Evolutionary conservation across 495 filamentous ascomycete species (phyloP), one percentile per base, ranked within the genome.

Genomic region (Platismatia glauca): DNA sequence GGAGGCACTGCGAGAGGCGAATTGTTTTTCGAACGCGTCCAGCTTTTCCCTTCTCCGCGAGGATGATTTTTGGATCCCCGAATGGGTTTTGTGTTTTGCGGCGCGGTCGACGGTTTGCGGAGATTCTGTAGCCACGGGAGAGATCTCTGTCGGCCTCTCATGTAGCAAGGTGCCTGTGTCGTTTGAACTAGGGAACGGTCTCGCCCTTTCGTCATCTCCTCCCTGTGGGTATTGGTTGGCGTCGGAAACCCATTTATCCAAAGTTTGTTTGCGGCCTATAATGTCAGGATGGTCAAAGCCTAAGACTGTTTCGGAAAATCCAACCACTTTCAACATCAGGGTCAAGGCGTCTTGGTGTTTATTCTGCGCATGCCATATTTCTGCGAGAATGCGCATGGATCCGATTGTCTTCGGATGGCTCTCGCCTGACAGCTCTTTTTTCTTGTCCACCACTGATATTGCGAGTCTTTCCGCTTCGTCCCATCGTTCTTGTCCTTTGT

Each of bases 401-500:
- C 7, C 5, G 22, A 48, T 1, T 48, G 44, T 48, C 22, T 48
- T 48, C 12, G 44, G 44, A 48, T 48, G 44, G 22, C 44, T 48
- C 22, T 48, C 44, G 22, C 44, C 44, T 13, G 22, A 48, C 7
- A 48, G 4, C 22, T 48, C 9, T 22, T 27, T 27, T 27, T 48
- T 44, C 24, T n/a, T 37, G 7, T 37, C 41, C 57, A 59, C 38
- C 8, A 43, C 38, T 37, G 4, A 3, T 43, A 22, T 29, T 13
- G 35, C 35, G 7, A 59, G 38, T 20, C 41, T 7, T 59, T 59
- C 57, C 11, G 57, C 57, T 43, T 59, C 37, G 1, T 59, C 27
- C 57, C 57, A 59, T 59, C 57, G 57, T 29, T 59, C 34, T 59
- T 59, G 57, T 31, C 38, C 57, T 4, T 8, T 43, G 16, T 59